A percentile compares a stretch with the other conserved stretches of the same genome.
These are phyloP conservation scores for Barbarea vulgaris DNA, from an alignment of 345 rosid genomes.

Conservation along the genomic window DNA sequence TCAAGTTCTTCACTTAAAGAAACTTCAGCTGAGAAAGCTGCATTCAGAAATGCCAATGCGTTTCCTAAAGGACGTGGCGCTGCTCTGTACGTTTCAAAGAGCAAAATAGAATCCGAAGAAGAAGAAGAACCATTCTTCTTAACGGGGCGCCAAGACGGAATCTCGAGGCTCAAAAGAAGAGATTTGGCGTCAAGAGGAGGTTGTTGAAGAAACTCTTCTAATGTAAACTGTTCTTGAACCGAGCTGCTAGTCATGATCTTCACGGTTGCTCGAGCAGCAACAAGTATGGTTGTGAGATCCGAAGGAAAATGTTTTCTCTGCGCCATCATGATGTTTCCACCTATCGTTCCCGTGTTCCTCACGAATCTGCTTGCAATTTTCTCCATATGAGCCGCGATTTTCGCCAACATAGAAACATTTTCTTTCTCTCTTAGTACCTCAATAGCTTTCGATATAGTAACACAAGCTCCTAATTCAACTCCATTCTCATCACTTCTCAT, in stretches of 20 bases:
- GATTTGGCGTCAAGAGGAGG: slow-evolving; percentile 60
- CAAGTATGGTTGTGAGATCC: slow-evolving; percentile 78
- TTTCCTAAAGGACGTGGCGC: slow-evolving; percentile 86
- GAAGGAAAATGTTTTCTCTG: slow-evolving; percentile 77
- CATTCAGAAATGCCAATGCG: slow-evolving; percentile 78
- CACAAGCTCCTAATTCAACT: slow-evolving; percentile 73
- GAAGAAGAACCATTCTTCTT: slow-evolving; percentile 35
- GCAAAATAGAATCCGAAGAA: slow-evolving; percentile 33
- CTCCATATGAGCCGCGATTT: slow-evolving; percentile 72
- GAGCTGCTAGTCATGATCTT: slow-evolving; percentile 39
- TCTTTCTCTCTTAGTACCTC: slow-evolving; percentile 52
- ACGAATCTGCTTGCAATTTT: slow-evolving; percentile 63
- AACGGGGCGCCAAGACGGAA: slow-evolving; percentile 40
- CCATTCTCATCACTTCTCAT: slow-evolving; percentile 56
- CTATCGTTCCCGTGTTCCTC: slow-evolving; percentile 72
- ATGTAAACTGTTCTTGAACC: slow-evolving; percentile 49
- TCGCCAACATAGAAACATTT: slow-evolving; percentile 31
- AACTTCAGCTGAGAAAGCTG: slow-evolving; percentile 88
- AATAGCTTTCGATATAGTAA: slow-evolving; percentile 75
- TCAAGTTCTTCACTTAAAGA: slow-evolving; percentile 38
- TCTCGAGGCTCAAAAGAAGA: slow-evolving; percentile 58
- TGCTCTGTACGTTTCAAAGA: slow-evolving; percentile 87
- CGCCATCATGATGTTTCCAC: slow-evolving; percentile 88
- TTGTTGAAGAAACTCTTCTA: slow-evolving; percentile 74
- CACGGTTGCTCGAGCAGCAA: slow-evolving; percentile 66